Base-by-base conservation (phyloP, 306 rosid species). In the Quercus gilva region DNA sequence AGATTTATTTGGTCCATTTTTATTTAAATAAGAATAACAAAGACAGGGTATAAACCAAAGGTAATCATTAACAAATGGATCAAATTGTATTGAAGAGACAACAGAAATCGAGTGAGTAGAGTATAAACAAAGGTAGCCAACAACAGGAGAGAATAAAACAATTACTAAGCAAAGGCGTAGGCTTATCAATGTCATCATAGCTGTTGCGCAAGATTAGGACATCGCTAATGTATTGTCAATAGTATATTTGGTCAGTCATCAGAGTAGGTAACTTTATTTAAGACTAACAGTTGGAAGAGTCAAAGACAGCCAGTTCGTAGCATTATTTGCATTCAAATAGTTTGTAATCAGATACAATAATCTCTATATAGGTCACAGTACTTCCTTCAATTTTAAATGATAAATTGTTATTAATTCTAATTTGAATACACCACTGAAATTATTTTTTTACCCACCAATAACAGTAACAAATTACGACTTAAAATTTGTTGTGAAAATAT, bases 161-260 rank as follows among this genome's bases (percentile, higher is more conserved):
- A 70, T 28, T 60, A 41, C 58, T 18, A 20, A 75, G 10, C 8
- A 13, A 51, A 49, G 49, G 45, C 28, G 51, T 52, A 5, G 51
- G 73, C 69, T 58, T 58, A 37, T 69, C 53, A 72, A 43, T 51
- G 74, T 69, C 74, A 71, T 77, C 70, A 74, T 77, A 51, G 60
- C 53, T 84, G 85, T 74, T 68, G 69, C 33, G 43, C 55, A 74
- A 84, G 67, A 53, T 68, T 4, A 59, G 68, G 74, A 77, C 82
- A 80, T 19, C 49, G 68, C 37, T 2, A 20, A 84, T 28, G 55
- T 61, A 84, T 45, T n/a, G 18, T 35, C 12, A 45, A 55, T 56
- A n/a, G 31, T 58, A 58, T 58, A 9, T 21, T 58, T 23, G 21
- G 23, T 58, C 3, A 9, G 12, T 21, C 25, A 23, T 23, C 25